phyloP scores from a whole-genome alignment of 2,329 filamentous ascomycete genomes.

The Didymella exigua region DNA sequence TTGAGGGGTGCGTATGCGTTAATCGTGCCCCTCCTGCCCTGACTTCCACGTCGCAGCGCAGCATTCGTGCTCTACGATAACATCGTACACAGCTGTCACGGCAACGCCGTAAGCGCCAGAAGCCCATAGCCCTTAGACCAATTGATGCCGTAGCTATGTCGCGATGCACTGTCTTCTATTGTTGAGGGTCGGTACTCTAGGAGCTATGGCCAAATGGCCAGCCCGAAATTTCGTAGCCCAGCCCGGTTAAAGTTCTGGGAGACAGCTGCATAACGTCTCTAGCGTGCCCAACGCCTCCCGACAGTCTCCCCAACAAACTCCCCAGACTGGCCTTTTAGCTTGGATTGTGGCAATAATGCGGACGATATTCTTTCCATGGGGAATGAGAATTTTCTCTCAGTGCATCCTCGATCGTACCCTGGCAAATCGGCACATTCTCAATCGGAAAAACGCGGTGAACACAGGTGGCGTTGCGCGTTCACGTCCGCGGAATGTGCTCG shows the following conservation, averaged over 20 bases:
- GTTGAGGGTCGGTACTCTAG: constrained; percentile 25
- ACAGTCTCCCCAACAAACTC: constrained; percentile 30
- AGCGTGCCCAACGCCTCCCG: constrained; percentile 22
- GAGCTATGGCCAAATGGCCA: constrained; percentile 26
- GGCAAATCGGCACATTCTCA: neutral
- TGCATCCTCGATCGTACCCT: neutral
- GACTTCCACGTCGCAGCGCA: constrained; percentile 15
- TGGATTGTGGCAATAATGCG: constrained; percentile 26
- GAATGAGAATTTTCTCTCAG: neutral
- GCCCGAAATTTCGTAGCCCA: constrained; percentile 23
- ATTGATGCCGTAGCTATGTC: constrained; percentile 2
- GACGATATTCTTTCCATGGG: constrained; percentile 14
- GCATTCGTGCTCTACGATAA: constrained; percentile 6
- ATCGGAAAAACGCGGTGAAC: constrained; percentile 13
- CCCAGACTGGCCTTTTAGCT: constrained; percentile 22
- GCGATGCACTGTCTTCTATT: constrained; percentile 34
- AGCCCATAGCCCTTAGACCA: neutral
- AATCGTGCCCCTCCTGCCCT: constrained; percentile 16
- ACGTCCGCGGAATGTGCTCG: constrained; percentile 12
- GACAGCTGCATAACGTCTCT: constrained; percentile 18
- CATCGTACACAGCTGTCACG: constrained; percentile 1
- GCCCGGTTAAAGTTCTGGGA: constrained; percentile 24
- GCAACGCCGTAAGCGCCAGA: neutral
- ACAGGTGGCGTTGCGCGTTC: constrained; percentile 14
- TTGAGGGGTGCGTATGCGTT: constrained; percentile 23